phyloP scores from a whole-genome alignment of 768 basidiomycete species.

The Mycena metata region DNA sequence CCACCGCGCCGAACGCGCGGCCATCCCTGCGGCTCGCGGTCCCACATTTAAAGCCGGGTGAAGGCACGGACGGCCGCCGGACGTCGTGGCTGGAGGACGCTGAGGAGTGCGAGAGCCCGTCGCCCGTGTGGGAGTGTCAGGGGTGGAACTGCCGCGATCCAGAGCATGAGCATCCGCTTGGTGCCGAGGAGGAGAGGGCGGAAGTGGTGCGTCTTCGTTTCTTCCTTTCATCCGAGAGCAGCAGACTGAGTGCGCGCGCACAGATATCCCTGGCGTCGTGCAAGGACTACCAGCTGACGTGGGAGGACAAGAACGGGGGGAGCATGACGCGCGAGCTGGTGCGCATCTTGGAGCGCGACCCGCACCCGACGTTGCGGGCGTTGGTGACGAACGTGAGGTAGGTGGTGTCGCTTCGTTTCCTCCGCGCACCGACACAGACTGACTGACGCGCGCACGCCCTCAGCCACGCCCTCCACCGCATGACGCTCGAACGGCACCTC shows the following conservation, averaged over 20 bases:
- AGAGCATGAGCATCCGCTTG: conserved; percentile 13
- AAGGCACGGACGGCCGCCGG: neutral
- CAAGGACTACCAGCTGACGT: conserved; percentile 34
- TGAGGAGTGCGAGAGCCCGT: conserved; percentile 34
- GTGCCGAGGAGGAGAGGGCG: conserved; percentile 9
- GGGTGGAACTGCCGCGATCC: conserved; percentile 25
- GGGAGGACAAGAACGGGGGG: conserved; percentile 31
- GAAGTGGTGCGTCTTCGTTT: conserved; percentile 22
- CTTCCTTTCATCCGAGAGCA: neutral
- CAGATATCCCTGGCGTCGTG: conserved; percentile 37
- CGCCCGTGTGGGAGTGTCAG: conserved; percentile 28
- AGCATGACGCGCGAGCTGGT: conserved; percentile 38
- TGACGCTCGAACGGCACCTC: conserved; percentile 31
- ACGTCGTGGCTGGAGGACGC: conserved; percentile 26
- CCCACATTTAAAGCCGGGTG: neutral
- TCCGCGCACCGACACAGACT: neutral
- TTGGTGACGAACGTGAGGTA: conserved; percentile 25
- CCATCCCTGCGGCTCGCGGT: conserved; percentile 22
- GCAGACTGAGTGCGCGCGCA: neutral
- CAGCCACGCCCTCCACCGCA: conserved; percentile 34
- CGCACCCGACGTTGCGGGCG: conserved; percentile 32
- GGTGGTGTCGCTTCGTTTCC: neutral
- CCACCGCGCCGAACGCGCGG: neutral
- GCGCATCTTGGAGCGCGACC: conserved; percentile 31
- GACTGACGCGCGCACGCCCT: neutral